Evolutionary conservation across 495 filamentous ascomycete genomes (phyloP), one percentile per base, ranked within the genome.

Genomic region (Lophiotrema nucula): DNA sequence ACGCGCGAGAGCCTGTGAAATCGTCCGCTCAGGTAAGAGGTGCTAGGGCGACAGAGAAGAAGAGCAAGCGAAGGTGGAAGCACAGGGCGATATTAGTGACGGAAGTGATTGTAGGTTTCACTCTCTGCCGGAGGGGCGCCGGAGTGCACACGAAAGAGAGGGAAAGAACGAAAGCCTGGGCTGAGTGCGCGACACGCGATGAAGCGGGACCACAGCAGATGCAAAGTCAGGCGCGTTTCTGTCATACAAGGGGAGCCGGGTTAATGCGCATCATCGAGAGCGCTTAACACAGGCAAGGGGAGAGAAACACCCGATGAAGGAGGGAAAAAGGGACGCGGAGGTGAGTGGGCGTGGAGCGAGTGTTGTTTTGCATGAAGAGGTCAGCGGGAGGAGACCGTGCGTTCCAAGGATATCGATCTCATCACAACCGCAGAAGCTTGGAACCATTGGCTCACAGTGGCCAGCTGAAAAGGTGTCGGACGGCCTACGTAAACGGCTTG

Each of bases 281-380:
- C 60, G 60, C 53, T 53, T 48, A 19, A 47, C 28, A 52, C 31
- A 62, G 46, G 52, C 53, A 62, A 62, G 47, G 60, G 53, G 42
- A 43, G 35, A 48, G 23, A 48, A n/a, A 51, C 44, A 27, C 27
- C 27, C 31, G 13, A 27, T 21, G 39, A 47, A 23, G 42, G 23
- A 53, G 45, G 37, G 41, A 37, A 28, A 53, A 41, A 37, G 13
- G 47, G 43, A 22, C 18, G 22, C 42, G 23, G 55, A 44, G 42
- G 45, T 33, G 48, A 49, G 41, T n/a, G n/a, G 16, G 56, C 35
- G 47, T 26, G 38, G 23, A 25, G n/a, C 35, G 25, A 18, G 45
- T 58, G 56, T 52, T 64, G 52, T 67, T 64, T 56, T 67, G 49
- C 44, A 57, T 37, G 43, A 43, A 52, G 55, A 37, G 58, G 38